phyloP scores from a whole-genome alignment of 257 asterid genomes.

The Dorcoceras hygrometricum region DNA sequence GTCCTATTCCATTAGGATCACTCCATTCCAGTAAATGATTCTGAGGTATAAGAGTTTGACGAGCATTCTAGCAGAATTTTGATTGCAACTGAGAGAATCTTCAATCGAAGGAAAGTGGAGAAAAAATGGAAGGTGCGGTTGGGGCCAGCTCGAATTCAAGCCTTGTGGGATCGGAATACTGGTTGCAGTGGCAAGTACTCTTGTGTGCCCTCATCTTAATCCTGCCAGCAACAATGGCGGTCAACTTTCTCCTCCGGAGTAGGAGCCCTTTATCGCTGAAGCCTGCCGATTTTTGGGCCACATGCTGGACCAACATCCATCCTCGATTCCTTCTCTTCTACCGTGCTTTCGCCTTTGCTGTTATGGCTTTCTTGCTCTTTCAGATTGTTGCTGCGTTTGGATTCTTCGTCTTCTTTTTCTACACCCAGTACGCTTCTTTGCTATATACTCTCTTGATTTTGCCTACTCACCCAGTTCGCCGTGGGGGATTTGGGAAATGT shows the following conservation, averaged over 20 bases:
- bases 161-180: slow-evolving; percentile 32
- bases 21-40: too few relatives aligned
- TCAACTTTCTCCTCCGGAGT: slow-evolving; percentile 30
- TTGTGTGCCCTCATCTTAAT: slow-evolving; percentile 48
- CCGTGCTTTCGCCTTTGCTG: slow-evolving; percentile 58
- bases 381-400: slow-evolving; percentile 51
- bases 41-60: too few relatives aligned
- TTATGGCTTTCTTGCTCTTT: slow-evolving; percentile 64
- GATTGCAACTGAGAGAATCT: not conserved
- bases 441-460: not conserved
- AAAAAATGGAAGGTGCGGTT: slow-evolving; percentile 28
- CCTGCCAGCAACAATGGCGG: slow-evolving; percentile 47
- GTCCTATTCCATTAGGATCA: too few relatives aligned
- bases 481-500: not conserved
- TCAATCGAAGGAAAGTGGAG: not conserved
- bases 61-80: too few relatives aligned
- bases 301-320: slow-evolving; percentile 72
- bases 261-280: slow-evolving; percentile 13
- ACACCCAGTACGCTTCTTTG: slow-evolving; percentile 58
- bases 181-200: slow-evolving; percentile 80
- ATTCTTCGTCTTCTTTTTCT: slow-evolving; percentile 72
- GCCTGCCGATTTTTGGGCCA: slow-evolving; percentile 55
- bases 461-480: too few relatives aligned
- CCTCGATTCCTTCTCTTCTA: slow-evolving; percentile 72
- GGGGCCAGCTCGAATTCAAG: not conserved